Evolutionary conservation across 2,329 filamentous ascomycete species (phyloP), one percentile per base, ranked within the genome.

Genomic region (Penicillium sclerotiorum): DNA sequence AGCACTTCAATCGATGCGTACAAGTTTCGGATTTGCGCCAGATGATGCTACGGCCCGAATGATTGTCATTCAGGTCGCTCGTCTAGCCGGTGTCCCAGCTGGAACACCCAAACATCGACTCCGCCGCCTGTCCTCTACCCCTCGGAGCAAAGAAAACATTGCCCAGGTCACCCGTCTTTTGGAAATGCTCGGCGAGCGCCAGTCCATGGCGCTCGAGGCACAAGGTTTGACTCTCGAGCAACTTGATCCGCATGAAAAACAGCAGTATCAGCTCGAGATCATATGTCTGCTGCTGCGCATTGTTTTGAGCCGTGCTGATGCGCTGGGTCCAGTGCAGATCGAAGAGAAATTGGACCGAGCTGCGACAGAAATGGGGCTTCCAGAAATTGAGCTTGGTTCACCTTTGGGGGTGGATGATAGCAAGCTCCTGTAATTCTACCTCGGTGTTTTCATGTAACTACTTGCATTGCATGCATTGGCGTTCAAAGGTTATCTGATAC

Each of bases 11-110:
- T 73, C 73, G 1, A 60, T 82, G 61, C 69, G 70, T 40, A 55
- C 69, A 15, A 57, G 61, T 5, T 81, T 80, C 48, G 66, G 69
- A 25, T 68, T 73, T 43, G 71, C 69, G 42, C 79, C 80, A 0
- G 74, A 75, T 47, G 69, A 75, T 43, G 67, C 69, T 18, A 80
- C 77, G 9, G 73, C 69, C 18, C 75, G 75, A 12, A 68, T 76
- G 55, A 68, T 82, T 47, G 64, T 79, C 23, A 67, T 80, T 30
- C 76, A 80, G 56, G 67, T 82, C 35, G 73, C 78, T 15, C 73
- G 77, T 4, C 64, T 74, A 37, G 67, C 72, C 12, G 65, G 64
- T n/a, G 68, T 68, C 5, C 67, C 68, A 36, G 35, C 63, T 43
- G 52, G 65, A 32, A 62, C 66, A 49, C 61, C 65, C 33, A 64